Evolutionary conservation across 768 basidiomycete genomes (phyloP), one percentile per base, ranked within the genome.

Genomic region (Tubosaeta sp.): DNA sequence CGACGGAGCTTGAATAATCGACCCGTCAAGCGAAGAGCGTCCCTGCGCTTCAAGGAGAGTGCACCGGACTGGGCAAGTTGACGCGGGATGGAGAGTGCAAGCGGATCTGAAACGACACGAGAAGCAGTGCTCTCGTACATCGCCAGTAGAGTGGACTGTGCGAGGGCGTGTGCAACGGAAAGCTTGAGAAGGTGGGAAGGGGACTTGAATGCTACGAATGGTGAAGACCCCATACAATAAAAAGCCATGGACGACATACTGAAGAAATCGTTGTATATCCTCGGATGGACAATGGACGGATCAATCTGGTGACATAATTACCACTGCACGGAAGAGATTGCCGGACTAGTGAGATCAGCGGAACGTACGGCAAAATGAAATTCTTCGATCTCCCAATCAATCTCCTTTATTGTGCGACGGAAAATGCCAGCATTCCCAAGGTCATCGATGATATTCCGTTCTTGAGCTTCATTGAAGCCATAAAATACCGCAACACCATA

Each of bases 231-330:
- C 24, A 22, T 6, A 25, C 12, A 31, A 9, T 55, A 7, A 27
- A 21, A 18, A 31, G 22, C 45, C 27, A 9, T 34, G n/a, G 47
- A 25, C 24, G 10, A 76, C 87, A 58, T 62, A 94, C 93, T 94
- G 71, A 94, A 95, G 71, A 94, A 90, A 67, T 95, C 94, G 55
- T 97, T 95, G 72, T 90, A 96, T 56, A 97, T 94, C 41, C 94
- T 81, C 14, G 94, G 94, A 59, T 87, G 92, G 1, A 81, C 76
- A 10, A 94, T 91, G 48, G 83, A 70, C 3, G 87, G 79, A 61
- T 97, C 94, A 62, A 93, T 88, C 90, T 90, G 53, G 34, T 6
- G 12, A 21, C 13, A 22, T 47, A 8, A 38, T 34, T 43, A 55
- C 12, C 38, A 38, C 36, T 31, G 30, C 25, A 8, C 32, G 11